Evolutionary conservation across 768 basidiomycete genomes (phyloP), one percentile per base, ranked within the genome.

Genomic region (Podaxis sp.): DNA sequence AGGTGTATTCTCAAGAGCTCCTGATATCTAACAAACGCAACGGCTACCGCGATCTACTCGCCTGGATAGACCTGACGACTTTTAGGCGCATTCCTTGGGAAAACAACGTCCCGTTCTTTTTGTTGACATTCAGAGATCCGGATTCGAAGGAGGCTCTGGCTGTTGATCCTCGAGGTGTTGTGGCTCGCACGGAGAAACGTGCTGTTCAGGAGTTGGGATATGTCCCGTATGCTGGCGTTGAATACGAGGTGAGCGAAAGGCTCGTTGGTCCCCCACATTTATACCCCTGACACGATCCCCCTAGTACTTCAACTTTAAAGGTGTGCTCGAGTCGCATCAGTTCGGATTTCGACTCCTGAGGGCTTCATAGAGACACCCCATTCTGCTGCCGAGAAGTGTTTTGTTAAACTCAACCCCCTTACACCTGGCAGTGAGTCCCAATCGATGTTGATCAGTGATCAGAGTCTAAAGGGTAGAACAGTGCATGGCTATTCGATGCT

Each of bases 401-500:
- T 91, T 70, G 77, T 74, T 1, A 74, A 83, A 61, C 78, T 98
- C 4, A 79, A 85, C 42, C 87, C 95, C 5, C 74, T 99, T 46
- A 98, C 96, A 1, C 85, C 95, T 2, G 97, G 97, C 71, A 98
- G 95, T 97, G 69, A 65, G 93, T 79, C 42, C 57, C 14, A 16
- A 27, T 28, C 40, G 3, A 47, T 6, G 21, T 57, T 54, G 46
- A 57, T 63, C 14, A 63, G 18, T 48, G 2, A 23, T 23, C 21
- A 13, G 7, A 7, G 47, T 21, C 48, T 35, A 55, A 14, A 48
- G 25, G 21, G 36, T 21, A 57, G 44, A 27, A 62, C 11, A 98
- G 95, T 96, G 91, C 97, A 98, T 67, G 97, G 97, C 3, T 98
- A 98, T 71, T 97, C 95, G 3, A 79, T 98, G 36, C 81, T 99